A percentile compares a stretch with the other conserved stretches of the same genome.
Evolutionary conservation across 176 grass and related monocot species (phyloP).

Genomic region (Elymus sibiricus): DNA sequence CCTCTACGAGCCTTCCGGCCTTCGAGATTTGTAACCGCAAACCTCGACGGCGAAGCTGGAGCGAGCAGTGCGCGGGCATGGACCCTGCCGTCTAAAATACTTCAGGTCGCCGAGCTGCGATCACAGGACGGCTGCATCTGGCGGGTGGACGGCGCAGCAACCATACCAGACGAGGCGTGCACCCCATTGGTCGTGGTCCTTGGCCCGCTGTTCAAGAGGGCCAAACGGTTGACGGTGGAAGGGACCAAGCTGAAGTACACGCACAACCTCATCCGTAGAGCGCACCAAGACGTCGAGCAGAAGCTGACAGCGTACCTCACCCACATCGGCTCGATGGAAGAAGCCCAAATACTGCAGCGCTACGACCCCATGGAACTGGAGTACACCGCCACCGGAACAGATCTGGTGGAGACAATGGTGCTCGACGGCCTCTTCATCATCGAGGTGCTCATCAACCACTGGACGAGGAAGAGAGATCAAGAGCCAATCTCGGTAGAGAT

Average conservation of each 20-base stretch:
- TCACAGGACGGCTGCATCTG: background rate
- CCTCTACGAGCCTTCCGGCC: too few species aligned
- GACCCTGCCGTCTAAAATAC: background rate
- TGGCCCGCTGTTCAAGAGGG: background rate
- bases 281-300: background rate
- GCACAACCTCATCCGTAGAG: background rate
- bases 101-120: background rate
- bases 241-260: background rate
- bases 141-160: background rate
- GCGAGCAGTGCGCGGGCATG: too few species aligned
- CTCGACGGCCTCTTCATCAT: background rate
- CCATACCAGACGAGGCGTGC: background rate
- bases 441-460: background rate
- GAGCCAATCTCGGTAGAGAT: too few species aligned
- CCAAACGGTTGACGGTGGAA: background rate
- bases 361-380: background rate
- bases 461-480: background rate
- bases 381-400: accelerated
- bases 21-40: too few species aligned
- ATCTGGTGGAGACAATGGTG: background rate
- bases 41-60: too few species aligned
- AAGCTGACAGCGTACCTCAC: background rate
- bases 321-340: background rate
- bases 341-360: background rate
- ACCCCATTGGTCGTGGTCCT: background rate